Base-by-base conservation (phyloP, 1,284 basidiomycete species). In the Cryptococcus hybrid region DNA sequence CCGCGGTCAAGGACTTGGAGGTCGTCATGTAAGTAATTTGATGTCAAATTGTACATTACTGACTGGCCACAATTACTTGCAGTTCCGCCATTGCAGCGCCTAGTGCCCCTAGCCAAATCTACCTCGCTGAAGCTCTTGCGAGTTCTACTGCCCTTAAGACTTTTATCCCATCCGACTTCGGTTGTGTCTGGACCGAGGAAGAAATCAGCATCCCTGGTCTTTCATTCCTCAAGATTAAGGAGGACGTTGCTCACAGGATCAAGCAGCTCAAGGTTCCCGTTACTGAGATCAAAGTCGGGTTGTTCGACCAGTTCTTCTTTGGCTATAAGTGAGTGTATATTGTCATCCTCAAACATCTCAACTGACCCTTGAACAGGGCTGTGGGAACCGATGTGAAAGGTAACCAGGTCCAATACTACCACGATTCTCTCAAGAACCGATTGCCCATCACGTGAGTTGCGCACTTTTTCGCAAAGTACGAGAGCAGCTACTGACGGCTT, bases 141-240 rank as follows among this genome's bases (percentile, higher is more conserved):
- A 42, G 51, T 7, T 62, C 60, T 5, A 50, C 53, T 9, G 39
- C 46, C 15, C 40, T 67, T 43, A 59, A 59, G 45, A 52, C 57
- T 1, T 67, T 67, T 51, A 51, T 65, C 37, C 59, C 51, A 15
- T 65, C 65, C 15, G 63, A 64, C 18, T 67, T 54, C 47, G 65
- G 65, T 5, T 36, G 53, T 7, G 35, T 40, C 24, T 67, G 63
- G 63, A 60, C 55, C 7, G 30, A 54, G 5, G 54, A 65, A 15
- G 61, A 65, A 39, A 40, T 52, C 12, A 36, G 34, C 9, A 38
- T 44, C 15, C 48, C 55, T 15, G 49, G 37, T 9, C 35, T 59
- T 18, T 8, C 48, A 11, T 47, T 51, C 34, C 37, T 66, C 40
- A 39, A 37, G 13, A 53, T 30, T 15, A 65, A 66, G 47, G 48